These are phyloP conservation scores for Chalciporus chontae DNA, from an alignment of 768 basidiomycete species.

Conservation along the genomic window DNA sequence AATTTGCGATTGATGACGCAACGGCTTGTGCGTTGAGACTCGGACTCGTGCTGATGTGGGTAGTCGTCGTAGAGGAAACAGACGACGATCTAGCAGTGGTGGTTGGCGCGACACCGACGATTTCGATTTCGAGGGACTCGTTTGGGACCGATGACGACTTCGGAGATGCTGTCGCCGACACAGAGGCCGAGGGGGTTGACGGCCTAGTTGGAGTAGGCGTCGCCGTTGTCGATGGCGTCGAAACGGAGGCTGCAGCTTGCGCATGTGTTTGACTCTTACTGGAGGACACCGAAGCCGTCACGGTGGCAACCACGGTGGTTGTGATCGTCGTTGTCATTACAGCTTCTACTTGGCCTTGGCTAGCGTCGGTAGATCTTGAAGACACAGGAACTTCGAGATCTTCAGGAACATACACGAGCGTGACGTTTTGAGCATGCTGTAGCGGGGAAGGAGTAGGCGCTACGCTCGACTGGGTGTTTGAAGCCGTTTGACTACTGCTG, in stretches of 20 bases:
- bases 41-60: neutral
- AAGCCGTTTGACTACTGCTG: conserved; percentile 7
- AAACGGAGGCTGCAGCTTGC: conserved; percentile 14
- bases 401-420: conserved; percentile 49
- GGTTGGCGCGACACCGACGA: conserved; percentile 13
- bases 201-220: conserved; percentile 2
- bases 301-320: conserved; percentile 17
- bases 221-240: neutral
- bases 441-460: conserved; percentile 7
- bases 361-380: neutral
- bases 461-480: conserved; percentile 17
- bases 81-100: neutral
- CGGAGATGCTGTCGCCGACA: neutral
- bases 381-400: conserved; percentile 28
- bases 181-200: conserved; percentile 3
- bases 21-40: conserved; percentile 14
- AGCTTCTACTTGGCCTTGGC: neutral
- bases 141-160: neutral
- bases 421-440: conserved; percentile 37
- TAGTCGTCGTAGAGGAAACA: neutral
- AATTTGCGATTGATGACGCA: conserved; percentile 20
- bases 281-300: conserved; percentile 6
- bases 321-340: conserved; percentile 27
- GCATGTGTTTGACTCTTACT: conserved; percentile 5
- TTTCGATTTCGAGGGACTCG: conserved; percentile 21